These are phyloP conservation scores for Penicillium janthinellum DNA, from an alignment of 2,329 filamentous ascomycete species.

Conservation along the genomic window DNA sequence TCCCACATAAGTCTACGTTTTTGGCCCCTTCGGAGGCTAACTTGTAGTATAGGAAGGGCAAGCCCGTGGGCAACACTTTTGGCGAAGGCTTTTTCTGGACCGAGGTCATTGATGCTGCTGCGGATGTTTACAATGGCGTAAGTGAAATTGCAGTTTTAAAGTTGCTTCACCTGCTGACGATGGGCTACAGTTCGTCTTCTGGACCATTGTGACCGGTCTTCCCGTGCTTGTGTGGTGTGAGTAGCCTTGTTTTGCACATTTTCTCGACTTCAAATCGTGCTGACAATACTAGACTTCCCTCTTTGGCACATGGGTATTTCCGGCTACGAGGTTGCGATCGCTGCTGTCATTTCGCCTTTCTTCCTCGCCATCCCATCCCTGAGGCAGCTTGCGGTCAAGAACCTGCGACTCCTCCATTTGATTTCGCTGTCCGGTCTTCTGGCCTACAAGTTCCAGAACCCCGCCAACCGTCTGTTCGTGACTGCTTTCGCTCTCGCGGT, in stretches of 20 bases:
- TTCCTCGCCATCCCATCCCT: slow-evolving; percentile 72
- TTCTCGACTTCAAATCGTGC: background rate
- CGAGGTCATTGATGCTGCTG: slow-evolving; percentile 75
- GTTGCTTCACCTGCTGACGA: slow-evolving; percentile 27
- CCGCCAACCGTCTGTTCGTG: slow-evolving; percentile 74
- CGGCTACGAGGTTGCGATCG: slow-evolving; percentile 87
- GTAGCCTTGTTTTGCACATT: slow-evolving; percentile 37
- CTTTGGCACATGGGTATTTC: slow-evolving; percentile 99
- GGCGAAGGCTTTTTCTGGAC: slow-evolving; percentile 71
- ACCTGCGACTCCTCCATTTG: slow-evolving; percentile 72
- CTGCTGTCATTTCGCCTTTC: slow-evolving; percentile 79
- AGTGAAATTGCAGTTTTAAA: slow-evolving; percentile 30
- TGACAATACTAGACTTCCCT: slow-evolving; percentile 70
- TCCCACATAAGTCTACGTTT: slow-evolving; percentile 29
- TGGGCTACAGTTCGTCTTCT: slow-evolving; percentile 76
- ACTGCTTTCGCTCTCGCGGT: slow-evolving; percentile 80
- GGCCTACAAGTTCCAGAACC: slow-evolving; percentile 74
- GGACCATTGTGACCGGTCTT: slow-evolving; percentile 89
- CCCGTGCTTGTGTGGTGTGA: slow-evolving; percentile 91
- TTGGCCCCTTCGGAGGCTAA: slow-evolving; percentile 24
- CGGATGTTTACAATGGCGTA: slow-evolving; percentile 91
- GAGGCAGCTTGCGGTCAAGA: slow-evolving; percentile 67
- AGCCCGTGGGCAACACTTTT: slow-evolving; percentile 70
- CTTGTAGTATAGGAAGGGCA: slow-evolving; percentile 66
- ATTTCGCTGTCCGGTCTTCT: slow-evolving; percentile 76